These are phyloP conservation scores for Pistacia integerrima DNA, from an alignment of 345 rosid species.

Conservation along the genomic window DNA sequence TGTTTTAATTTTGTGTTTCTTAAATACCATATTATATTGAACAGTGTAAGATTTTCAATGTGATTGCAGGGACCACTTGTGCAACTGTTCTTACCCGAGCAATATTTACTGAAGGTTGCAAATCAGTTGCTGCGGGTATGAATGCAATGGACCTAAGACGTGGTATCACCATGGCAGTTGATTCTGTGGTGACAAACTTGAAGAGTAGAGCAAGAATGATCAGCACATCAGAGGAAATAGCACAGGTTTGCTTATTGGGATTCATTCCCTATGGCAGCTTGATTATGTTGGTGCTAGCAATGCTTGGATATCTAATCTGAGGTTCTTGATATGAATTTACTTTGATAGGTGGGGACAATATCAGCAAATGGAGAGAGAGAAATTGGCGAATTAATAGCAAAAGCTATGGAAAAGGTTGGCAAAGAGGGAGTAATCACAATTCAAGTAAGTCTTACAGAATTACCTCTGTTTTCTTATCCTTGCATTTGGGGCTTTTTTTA, in stretches of 20 bases:
- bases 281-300: neutral
- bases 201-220: slow-evolving; percentile 95
- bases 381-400: slow-evolving; percentile 97
- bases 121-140: slow-evolving; percentile 97
- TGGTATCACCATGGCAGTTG: slow-evolving; percentile 95
- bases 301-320: neutral
- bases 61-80: slow-evolving; percentile 87
- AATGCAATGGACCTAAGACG: slow-evolving; percentile 95
- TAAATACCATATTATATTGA: neutral
- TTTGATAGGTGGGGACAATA: slow-evolving; percentile 82
- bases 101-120: slow-evolving; percentile 90
- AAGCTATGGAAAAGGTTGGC: slow-evolving; percentile 99
- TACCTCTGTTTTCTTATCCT: neutral
- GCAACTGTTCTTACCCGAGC: slow-evolving; percentile 91
- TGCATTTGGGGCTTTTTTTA: neutral
- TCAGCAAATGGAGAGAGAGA: slow-evolving; percentile 98
- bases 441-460: slow-evolving; percentile 48
- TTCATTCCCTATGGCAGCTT: neutral
- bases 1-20: neutral
- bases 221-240: slow-evolving; percentile 97
- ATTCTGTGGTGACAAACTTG: slow-evolving; percentile 78
- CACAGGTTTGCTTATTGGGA: slow-evolving; percentile 46
- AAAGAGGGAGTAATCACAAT: slow-evolving; percentile 99
- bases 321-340: neutral
- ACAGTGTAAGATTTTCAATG: neutral